A percentile compares a stretch with the other conserved stretches of the same genome.
Conservation (phyloP, 257 asterid species). For the Eucommia ulmoides region DNA sequence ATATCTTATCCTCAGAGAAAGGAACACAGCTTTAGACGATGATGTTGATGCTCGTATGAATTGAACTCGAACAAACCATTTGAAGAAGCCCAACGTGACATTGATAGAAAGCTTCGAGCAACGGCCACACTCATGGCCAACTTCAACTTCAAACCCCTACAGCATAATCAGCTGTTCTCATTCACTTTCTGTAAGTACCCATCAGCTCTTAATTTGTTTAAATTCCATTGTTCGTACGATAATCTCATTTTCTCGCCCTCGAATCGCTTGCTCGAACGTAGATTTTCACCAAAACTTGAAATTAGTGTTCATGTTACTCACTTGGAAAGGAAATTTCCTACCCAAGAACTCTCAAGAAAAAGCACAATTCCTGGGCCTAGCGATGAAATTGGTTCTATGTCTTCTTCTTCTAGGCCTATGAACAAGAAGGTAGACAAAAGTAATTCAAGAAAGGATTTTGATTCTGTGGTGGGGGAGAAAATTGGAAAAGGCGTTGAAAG, state of each 20-base stretch:
- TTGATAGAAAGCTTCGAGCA: constrained; percentile 9
- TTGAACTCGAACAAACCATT: too few species aligned
- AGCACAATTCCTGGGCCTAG: constrained; percentile 5
- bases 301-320: constrained; percentile 22
- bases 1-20: too few species aligned
- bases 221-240: constrained; percentile 14
- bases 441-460: constrained; percentile 9
- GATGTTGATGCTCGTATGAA: too few species aligned
- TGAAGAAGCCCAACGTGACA: too few species aligned
- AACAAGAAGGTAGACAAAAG: constrained; percentile 11
- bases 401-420: constrained; percentile 20
- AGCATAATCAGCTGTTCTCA: constrained; percentile 36
- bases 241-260: constrained; percentile 8
- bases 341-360: constrained; percentile 18
- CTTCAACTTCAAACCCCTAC: constrained; percentile 37
- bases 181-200: constrained; percentile 30
- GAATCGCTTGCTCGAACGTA: constrained; percentile 10
- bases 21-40: too few species aligned
- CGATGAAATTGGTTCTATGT: constrained; percentile 25
- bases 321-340: constrained; percentile 18
- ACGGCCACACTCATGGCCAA: constrained; percentile 47
- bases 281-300: constrained; percentile 10
- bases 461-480: constrained; percentile 14
- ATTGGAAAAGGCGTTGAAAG: constrained; percentile 30
- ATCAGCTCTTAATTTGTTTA: constrained; percentile 25